Percentiles rank a stretch among this genome's conserved stretches.
phyloP scores from a whole-genome alignment of 192 early-diverging fungal species.

The Podila verticillata region DNA sequence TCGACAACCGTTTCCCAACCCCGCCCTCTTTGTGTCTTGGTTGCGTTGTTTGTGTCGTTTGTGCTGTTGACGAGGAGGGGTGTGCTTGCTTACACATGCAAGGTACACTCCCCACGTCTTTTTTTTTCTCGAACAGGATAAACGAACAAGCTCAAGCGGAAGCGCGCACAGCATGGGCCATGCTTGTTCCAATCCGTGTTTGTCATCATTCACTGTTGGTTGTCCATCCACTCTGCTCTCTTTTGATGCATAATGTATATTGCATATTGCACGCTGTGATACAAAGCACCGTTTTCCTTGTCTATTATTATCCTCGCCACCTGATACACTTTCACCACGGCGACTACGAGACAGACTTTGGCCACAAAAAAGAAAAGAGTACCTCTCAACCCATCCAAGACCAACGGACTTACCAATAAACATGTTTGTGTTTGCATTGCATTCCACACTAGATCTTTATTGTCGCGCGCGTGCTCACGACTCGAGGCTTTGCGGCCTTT shows the following conservation, averaged over 20 bases:
- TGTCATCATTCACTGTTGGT: background rate
- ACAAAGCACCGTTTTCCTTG: background rate
- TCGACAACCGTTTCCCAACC: no score
- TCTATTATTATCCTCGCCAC: background rate
- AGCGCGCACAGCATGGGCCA: background rate
- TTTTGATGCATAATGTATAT: background rate
- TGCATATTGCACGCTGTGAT: background rate
- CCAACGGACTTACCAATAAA: background rate
- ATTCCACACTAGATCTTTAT: conserved; percentile 30
- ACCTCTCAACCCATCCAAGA: no score
- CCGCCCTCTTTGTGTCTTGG: no score
- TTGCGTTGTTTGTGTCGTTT: no score
- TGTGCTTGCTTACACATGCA: no score
- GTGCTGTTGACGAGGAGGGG: no score
- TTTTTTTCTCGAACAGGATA: no score
- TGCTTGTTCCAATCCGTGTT: background rate
- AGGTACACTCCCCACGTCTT: no score
- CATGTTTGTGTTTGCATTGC: background rate
- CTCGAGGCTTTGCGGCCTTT: conserved; percentile 42
- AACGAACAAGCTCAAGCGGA: no score
- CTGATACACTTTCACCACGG: no score
- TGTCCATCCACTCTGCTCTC: background rate
- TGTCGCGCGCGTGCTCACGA: conserved; percentile 34
- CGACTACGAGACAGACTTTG: no score
- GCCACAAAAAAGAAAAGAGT: no score